Conservation (phyloP, 2,329 filamentous ascomycete species). For the Beauveria asiatica region DNA sequence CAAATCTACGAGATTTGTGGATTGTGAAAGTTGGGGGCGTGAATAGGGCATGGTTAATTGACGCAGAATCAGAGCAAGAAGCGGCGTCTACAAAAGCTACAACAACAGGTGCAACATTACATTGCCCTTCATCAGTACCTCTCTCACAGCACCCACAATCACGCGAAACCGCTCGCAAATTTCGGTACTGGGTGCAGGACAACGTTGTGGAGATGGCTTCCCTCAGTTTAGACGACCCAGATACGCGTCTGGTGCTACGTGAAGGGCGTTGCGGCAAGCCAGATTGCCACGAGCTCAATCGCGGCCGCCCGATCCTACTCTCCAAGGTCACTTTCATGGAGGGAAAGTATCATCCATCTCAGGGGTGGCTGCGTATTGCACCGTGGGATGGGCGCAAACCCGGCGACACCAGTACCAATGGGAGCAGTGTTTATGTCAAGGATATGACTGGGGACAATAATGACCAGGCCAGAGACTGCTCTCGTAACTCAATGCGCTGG, state of each 20-base stretch:
- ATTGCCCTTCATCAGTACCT: neutral
- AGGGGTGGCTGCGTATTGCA: slow-evolving; percentile 24
- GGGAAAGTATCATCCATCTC: slow-evolving; percentile 22
- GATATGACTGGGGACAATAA: neutral
- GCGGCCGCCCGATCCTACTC: slow-evolving; percentile 27
- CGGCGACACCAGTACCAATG: neutral
- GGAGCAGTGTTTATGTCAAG: neutral
- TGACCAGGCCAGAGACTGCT: neutral
- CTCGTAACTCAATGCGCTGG: slow-evolving; percentile 26
- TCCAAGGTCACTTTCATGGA: slow-evolving; percentile 30
- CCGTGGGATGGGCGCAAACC: slow-evolving; percentile 19
- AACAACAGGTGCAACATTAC: neutral
- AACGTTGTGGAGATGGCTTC: slow-evolving; percentile 29
- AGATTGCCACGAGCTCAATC: slow-evolving; percentile 28
- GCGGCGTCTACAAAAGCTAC: slow-evolving; percentile 5
- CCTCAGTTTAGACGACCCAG: slow-evolving; percentile 26
- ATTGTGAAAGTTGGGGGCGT: slow-evolving; percentile 32
- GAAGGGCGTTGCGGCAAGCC: slow-evolving; percentile 27
- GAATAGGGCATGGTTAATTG: slow-evolving; percentile 27
- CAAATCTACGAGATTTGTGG: slow-evolving; percentile 30
- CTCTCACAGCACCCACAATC: slow-evolving; percentile 15
- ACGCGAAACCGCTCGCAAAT: slow-evolving; percentile 27
- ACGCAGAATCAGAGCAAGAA: slow-evolving; percentile 21
- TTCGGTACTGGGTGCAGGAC: slow-evolving; percentile 30
- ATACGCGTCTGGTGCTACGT: slow-evolving; percentile 24